Evolutionary conservation across 1,284 basidiomycete genomes (phyloP), one percentile per base, ranked within the genome.

Genomic region (Stygiomarasmius scandens): DNA sequence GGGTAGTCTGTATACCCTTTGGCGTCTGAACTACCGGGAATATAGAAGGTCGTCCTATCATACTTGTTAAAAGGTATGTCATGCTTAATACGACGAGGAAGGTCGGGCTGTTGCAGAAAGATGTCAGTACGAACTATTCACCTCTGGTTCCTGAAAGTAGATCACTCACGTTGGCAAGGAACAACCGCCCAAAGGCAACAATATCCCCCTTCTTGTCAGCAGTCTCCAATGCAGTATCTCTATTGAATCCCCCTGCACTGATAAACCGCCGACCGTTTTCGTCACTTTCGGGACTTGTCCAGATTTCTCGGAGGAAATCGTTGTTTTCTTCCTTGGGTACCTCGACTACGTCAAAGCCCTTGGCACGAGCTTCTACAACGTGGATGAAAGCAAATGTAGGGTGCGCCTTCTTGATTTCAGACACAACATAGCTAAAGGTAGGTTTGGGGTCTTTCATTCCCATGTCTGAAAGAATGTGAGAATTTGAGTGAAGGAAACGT

Each of bases 311-410:
- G 25, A 70, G 54, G 54, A 71, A 69, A 50, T 70, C 59, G 52
- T 70, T 71, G 8, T 63, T 65, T 46, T 62, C 50, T 2, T 45
- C 54, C 3, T 36, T 23, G 34, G 24, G 14, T 32, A 9, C 1
- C 12, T 58, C 46, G 1, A 22, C 20, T 9, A 41, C 43, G 8
- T 32, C 46, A 16, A 27, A n/a, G 8, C 47, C 46, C 1, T 29
- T 22, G 14, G 49, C 62, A 44, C 74, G 66, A 1, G 74, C 68
- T 63, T 82, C 80, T 27, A 78, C 68, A 27, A 74, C 67, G 66
- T 85, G 83, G 29, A 83, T 58, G 61, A 81, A 84, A 10, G 78
- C 79, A 3, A 83, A 70, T 11, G 71, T 61, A 27, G 80, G 77
- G 63, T 74, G 69, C 2, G 60, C 56, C 5, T 59, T 49, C 12